Conservation (phyloP, 768 basidiomycete genomes). For the Ephemerocybe angulata region DNA sequence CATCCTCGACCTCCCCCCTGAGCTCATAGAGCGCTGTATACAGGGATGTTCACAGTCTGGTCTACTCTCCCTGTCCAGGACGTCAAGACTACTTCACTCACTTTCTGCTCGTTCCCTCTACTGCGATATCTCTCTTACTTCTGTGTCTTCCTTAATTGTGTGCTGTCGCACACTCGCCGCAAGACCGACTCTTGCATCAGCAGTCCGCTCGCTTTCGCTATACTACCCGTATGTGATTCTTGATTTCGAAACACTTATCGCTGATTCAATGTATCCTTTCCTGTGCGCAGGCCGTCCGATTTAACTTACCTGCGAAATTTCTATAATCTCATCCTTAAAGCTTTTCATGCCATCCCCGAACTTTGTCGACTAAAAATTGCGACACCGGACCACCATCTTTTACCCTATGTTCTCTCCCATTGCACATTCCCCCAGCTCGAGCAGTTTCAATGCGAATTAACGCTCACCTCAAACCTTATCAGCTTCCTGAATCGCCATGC, state of each 20-base stretch:
- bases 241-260: not conserved
- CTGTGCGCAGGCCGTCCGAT: conserved; percentile 17
- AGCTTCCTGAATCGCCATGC: conserved; percentile 34
- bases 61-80: conserved; percentile 29
- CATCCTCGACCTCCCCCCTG: conserved; percentile 27
- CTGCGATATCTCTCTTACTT: conserved; percentile 26
- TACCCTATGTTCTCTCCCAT: conserved; percentile 22
- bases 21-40: conserved; percentile 33
- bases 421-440: conserved; percentile 25
- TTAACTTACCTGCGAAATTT: conserved; percentile 23
- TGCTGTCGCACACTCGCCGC: conserved; percentile 32
- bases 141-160: conserved; percentile 25
- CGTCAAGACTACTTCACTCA: conserved; percentile 31
- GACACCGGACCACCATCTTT: conserved; percentile 30
- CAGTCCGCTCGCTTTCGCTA: conserved; percentile 30
- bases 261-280: not conserved
- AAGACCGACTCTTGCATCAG: conserved; percentile 23
- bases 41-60: conserved; percentile 23
- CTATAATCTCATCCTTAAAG: conserved; percentile 27
- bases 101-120: conserved; percentile 32
- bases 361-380: conserved; percentile 24
- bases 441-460: conserved; percentile 35
- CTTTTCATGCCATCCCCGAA: conserved; percentile 23
- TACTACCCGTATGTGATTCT: conserved; percentile 29
- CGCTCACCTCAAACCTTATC: conserved; percentile 27